phyloP scores from a whole-genome alignment of 2,329 filamentous ascomycete species.

The Ceratocystis cacaofunesta region DNA sequence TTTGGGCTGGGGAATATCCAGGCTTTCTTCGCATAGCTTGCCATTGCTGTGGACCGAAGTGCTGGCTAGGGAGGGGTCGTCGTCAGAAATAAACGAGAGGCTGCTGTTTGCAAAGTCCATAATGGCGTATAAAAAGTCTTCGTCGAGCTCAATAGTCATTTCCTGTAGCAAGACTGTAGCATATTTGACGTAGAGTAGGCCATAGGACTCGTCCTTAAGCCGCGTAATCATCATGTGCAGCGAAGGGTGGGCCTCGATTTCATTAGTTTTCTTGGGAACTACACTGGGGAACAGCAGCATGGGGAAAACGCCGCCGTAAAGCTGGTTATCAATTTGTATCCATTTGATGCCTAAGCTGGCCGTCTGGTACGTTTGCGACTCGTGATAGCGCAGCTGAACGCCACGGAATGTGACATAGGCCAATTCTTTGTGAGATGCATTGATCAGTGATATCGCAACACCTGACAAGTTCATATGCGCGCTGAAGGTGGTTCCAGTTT shows the following conservation, averaged over 20 bases:
- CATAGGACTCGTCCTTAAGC: slow-evolving; percentile 96
- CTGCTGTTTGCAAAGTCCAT: slow-evolving; percentile 89
- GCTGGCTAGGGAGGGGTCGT: background rate
- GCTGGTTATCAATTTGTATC: slow-evolving; percentile 97
- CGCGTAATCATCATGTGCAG: slow-evolving; percentile 81
- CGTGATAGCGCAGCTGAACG: slow-evolving; percentile 77
- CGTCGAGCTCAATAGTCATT: slow-evolving; percentile 95
- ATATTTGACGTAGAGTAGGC: slow-evolving; percentile 96
- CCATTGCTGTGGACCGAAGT: slow-evolving; percentile 36
- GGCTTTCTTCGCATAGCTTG: slow-evolving; percentile 71
- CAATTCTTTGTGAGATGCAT: slow-evolving; percentile 77
- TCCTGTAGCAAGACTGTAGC: slow-evolving; percentile 86
- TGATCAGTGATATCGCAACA: slow-evolving; percentile 85
- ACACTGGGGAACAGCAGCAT: slow-evolving; percentile 96
- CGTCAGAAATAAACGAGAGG: slow-evolving; percentile 40
- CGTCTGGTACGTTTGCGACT: slow-evolving; percentile 88
- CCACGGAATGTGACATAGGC: slow-evolving; percentile 89
- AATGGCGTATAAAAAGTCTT: slow-evolving; percentile 94
- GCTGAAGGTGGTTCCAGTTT: slow-evolving; percentile 75
- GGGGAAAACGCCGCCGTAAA: slow-evolving; percentile 95
- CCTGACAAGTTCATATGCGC: slow-evolving; percentile 80
- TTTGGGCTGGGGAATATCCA: slow-evolving; percentile 85
- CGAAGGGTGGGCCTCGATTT: slow-evolving; percentile 91
- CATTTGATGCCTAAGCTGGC: slow-evolving; percentile 85
- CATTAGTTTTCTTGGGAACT: slow-evolving; percentile 89